A percentile compares a stretch with the other conserved stretches of the same genome.
phyloP scores from a whole-genome alignment of 2,329 filamentous ascomycete genomes.

The Ceratocystis smalleyi region DNA sequence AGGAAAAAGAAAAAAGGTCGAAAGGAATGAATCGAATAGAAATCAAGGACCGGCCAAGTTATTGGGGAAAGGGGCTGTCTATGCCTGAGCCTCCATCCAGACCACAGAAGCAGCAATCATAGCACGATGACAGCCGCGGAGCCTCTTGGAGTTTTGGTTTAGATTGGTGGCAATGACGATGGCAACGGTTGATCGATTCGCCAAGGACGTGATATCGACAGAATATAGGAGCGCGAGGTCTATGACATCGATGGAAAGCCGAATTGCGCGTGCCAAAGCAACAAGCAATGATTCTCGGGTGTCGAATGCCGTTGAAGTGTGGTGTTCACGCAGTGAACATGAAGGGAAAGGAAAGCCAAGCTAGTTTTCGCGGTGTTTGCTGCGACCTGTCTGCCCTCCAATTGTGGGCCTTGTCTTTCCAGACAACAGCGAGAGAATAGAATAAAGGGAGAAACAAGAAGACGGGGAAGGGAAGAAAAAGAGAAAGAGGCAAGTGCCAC shows the following conservation, averaged over 20 bases:
- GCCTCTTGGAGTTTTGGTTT: neutral
- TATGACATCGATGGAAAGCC: slow-evolving; percentile 19
- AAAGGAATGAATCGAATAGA: slow-evolving; percentile 12
- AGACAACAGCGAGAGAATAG: neutral
- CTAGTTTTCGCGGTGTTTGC: neutral
- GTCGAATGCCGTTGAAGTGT: neutral
- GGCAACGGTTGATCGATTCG: neutral
- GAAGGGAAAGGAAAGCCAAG: neutral
- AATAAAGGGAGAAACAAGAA: slow-evolving; percentile 6
- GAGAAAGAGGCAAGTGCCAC: neutral
- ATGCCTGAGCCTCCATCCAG: slow-evolving; percentile 12
- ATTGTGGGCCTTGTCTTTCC: slow-evolving; percentile 12
- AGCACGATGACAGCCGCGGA: neutral
- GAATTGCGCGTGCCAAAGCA: neutral
- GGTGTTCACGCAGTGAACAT: neutral
- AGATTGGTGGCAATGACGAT: neutral
- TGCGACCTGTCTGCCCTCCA: neutral
- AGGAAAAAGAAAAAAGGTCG: slow-evolving; percentile 1
- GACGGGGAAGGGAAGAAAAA: neutral
- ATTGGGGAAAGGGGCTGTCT: slow-evolving; percentile 1
- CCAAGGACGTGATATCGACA: neutral
- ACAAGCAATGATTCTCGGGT: neutral
- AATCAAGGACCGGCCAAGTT: slow-evolving; percentile 16
- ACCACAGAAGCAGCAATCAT: slow-evolving; percentile 2
- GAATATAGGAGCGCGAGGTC: slow-evolving; percentile 8